Conservation (phyloP, 768 basidiomycete genomes). For the Leccinum imitatum region DNA sequence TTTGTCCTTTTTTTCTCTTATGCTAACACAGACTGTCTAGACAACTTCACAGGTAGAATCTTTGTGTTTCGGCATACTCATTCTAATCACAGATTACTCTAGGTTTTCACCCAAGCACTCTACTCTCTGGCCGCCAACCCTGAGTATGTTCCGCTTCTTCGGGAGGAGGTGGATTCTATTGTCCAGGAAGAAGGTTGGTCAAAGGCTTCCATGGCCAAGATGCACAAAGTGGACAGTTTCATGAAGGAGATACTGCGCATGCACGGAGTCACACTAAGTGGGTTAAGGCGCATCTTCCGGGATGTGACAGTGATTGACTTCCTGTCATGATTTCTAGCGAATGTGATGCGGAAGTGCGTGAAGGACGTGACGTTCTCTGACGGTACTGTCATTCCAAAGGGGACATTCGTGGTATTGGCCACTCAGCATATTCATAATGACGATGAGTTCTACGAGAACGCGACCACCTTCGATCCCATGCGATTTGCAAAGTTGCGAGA, state of each 20-base stretch:
- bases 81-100: background rate
- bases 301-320: background rate
- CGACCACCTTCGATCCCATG: slow-evolving; percentile 16
- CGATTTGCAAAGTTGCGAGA: background rate
- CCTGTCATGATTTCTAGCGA: slow-evolving; percentile 1
- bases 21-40: background rate
- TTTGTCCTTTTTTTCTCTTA: fast-evolving
- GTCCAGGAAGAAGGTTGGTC: slow-evolving; percentile 19
- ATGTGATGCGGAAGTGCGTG: slow-evolving; percentile 9
- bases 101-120: slow-evolving; percentile 15
- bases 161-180: slow-evolving; percentile 17
- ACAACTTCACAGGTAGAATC: slow-evolving; percentile 12
- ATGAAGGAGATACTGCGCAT: slow-evolving; percentile 26
- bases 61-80: background rate
- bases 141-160: slow-evolving; percentile 14
- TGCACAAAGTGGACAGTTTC: slow-evolving; percentile 23
- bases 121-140: slow-evolving; percentile 14
- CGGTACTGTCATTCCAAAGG: slow-evolving; percentile 38
- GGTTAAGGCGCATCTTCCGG: background rate
- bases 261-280: slow-evolving; percentile 29
- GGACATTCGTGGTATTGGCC: slow-evolving; percentile 27
- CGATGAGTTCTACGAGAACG: slow-evolving; percentile 29
- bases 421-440: slow-evolving; percentile 26
- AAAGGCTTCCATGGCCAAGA: slow-evolving; percentile 15
- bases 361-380: slow-evolving; percentile 32